phyloP scores from a whole-genome alignment of 768 basidiomycete genomes.

The Tephrocybe sp. region DNA sequence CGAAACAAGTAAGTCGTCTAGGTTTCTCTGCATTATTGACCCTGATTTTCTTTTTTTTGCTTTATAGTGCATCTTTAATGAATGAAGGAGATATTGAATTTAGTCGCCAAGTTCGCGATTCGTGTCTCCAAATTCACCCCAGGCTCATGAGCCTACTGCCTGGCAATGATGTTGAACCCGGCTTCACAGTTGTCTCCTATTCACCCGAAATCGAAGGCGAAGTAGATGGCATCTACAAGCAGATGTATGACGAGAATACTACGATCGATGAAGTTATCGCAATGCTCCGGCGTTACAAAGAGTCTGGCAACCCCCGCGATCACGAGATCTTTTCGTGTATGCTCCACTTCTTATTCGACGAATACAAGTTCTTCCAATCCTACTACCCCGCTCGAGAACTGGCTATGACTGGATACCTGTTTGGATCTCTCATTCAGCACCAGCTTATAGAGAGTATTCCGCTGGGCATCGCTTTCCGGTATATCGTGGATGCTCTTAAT shows the following conservation, averaged over 20 bases:
- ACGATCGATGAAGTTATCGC: slow-evolving; percentile 92
- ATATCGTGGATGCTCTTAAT: slow-evolving; percentile 90
- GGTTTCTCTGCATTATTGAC: not conserved
- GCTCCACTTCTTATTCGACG: slow-evolving; percentile 99
- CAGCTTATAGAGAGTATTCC: slow-evolving; percentile 92
- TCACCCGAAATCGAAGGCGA: slow-evolving; percentile 86
- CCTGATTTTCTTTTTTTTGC: slow-evolving; percentile 12
- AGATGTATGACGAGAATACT: slow-evolving; percentile 96
- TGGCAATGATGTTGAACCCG: slow-evolving; percentile 84
- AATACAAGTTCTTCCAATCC: slow-evolving; percentile 98
- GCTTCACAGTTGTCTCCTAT: slow-evolving; percentile 86
- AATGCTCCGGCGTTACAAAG: slow-evolving; percentile 83
- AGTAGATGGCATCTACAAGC: slow-evolving; percentile 93
- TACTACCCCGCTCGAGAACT: slow-evolving; percentile 94
- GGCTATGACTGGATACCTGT: slow-evolving; percentile 93
- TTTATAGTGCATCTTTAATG: slow-evolving; percentile 65
- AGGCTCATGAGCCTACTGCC: slow-evolving; percentile 93
- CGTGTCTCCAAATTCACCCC: slow-evolving; percentile 92
- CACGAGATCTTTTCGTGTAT: slow-evolving; percentile 99
- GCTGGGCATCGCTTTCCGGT: slow-evolving; percentile 94
- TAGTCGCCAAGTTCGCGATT: slow-evolving; percentile 88
- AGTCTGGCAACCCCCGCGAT: slow-evolving; percentile 77
- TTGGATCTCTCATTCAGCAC: slow-evolving; percentile 93
- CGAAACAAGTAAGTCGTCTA: slow-evolving; percentile 65
- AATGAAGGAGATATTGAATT: slow-evolving; percentile 77